Conservation (phyloP, 371 early-diverging fungal genomes). For the Gilbertella persicaria region DNA sequence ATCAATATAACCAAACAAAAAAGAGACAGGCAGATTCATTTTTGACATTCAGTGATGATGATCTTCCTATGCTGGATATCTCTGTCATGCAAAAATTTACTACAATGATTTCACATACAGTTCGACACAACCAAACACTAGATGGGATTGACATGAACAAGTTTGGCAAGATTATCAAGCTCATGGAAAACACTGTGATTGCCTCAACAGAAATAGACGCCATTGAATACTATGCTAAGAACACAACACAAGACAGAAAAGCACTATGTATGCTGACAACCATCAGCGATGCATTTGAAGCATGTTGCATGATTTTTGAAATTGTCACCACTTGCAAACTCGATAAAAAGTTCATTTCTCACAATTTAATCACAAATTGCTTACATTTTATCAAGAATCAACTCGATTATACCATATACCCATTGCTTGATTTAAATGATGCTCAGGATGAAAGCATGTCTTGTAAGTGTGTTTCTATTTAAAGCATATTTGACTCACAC, state of each 20-base stretch:
- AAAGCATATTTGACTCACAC: background rate
- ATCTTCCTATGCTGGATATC: conserved; percentile 19
- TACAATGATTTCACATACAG: background rate
- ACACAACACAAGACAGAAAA: conserved; percentile 2
- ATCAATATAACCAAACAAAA: conserved; percentile 11
- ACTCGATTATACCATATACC: conserved; percentile 41
- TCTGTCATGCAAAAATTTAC: conserved; percentile 16
- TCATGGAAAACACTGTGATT: conserved; percentile 22
- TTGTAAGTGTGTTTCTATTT: no score
- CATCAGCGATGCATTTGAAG: conserved; percentile 23
- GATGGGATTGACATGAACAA: conserved; percentile 14
- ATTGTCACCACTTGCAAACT: conserved; percentile 28
- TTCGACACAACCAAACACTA: conserved; percentile 3
- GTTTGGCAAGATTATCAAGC: conserved; percentile 18
- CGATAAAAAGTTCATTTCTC: conserved; percentile 34
- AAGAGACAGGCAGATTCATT: conserved; percentile 6
- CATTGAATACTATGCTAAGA: conserved; percentile 12
- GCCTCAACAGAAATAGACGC: conserved; percentile 19
- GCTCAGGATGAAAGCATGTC: conserved; percentile 25
- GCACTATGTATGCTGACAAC: background rate
- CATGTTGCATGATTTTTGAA: conserved; percentile 29
- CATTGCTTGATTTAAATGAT: conserved; percentile 32
- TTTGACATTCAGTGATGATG: conserved; percentile 11
- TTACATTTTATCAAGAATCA: conserved; percentile 33
- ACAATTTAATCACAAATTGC: conserved; percentile 30